A percentile compares a stretch with the other conserved stretches of the same genome.
phyloP scores from a whole-genome alignment of 2,329 filamentous ascomycete genomes.

The Curvularia sp. region DNA sequence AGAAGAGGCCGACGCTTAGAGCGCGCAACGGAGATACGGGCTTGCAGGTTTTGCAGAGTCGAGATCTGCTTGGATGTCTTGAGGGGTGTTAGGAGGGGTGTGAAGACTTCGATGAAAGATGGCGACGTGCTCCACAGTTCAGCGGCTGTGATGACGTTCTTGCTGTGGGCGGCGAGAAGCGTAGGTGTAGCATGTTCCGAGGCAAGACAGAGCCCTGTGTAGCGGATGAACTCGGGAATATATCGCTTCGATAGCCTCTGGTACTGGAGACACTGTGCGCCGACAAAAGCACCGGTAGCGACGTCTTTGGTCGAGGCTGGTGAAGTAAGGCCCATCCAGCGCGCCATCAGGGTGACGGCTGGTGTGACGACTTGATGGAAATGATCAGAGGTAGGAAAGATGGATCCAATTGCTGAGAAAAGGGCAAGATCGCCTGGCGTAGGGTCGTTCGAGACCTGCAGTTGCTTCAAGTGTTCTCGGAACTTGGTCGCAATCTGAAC shows the following conservation, averaged over 20 bases:
- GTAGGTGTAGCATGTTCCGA: conserved; percentile 49
- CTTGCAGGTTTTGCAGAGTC: conserved; percentile 68
- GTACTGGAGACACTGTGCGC: conserved; percentile 80
- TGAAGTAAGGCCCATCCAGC: conserved; percentile 81
- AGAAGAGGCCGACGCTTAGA: conserved; percentile 78
- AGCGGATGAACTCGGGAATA: conserved; percentile 87
- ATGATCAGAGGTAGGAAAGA: conserved; percentile 95
- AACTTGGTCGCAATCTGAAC: conserved; percentile 79
- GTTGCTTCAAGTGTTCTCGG: conserved; percentile 70
- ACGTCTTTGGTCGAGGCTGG: conserved; percentile 71
- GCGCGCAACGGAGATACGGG: conserved; percentile 67
- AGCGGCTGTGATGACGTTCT: conserved; percentile 71
- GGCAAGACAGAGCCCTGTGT: conserved; percentile 73
- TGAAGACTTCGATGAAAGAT: conserved; percentile 81
- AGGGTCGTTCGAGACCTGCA: conserved; percentile 63
- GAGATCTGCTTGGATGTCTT: conserved; percentile 44
- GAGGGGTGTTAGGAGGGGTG: conserved; percentile 59
- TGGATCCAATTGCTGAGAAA: conserved; percentile 81
- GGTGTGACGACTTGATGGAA: conserved; percentile 96
- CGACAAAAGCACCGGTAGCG: conserved; percentile 77
- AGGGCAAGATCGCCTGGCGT: conserved; percentile 77
- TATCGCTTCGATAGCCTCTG: conserved; percentile 85
- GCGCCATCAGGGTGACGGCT: conserved; percentile 81
- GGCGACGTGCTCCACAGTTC: conserved; percentile 76
- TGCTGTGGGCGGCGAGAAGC: conserved; percentile 67